Evolutionary conservation across 2,329 filamentous ascomycete genomes (phyloP).

Genomic region (Fusarium burgessii): DNA sequence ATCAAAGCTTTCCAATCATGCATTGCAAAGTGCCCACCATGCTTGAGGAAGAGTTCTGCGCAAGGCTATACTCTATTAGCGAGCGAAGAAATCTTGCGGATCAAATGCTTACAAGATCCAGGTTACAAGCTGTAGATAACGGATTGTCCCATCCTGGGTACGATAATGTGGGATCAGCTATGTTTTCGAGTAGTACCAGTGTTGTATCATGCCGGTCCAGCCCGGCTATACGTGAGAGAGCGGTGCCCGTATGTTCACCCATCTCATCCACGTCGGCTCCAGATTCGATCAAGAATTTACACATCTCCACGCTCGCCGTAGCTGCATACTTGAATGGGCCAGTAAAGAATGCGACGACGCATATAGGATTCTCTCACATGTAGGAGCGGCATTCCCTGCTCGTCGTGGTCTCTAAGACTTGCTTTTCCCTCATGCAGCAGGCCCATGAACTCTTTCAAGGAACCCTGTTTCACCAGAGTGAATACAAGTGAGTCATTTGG

Average conservation of each 20-base stretch:
- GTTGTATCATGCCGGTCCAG: conserved; percentile 5
- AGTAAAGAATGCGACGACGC: rapidly evolving
- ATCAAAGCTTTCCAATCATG: conserved; percentile 17
- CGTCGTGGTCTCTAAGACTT: conserved; percentile 27
- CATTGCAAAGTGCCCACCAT: conserved; percentile 1
- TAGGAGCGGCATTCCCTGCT: conserved; percentile 22
- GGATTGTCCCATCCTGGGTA: conserved; percentile 20
- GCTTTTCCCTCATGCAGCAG: conserved; percentile 12
- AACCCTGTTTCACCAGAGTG: conserved; percentile 1
- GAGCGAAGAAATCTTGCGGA: rapidly evolving
- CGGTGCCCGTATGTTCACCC: conserved; percentile 8
- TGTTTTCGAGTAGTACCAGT: conserved; percentile 15
- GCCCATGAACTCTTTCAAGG: neutral
- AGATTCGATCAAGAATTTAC: conserved; percentile 26
- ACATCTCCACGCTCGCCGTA: conserved; percentile 13
- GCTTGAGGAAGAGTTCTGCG: conserved; percentile 1
- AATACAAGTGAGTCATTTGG: conserved; percentile 11
- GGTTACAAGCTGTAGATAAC: conserved; percentile 3
- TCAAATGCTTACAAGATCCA: neutral
- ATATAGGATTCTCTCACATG: neutral
- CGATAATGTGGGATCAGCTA: conserved; percentile 19
- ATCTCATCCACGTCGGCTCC: conserved; percentile 33
- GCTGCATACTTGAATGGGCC: conserved; percentile 8
- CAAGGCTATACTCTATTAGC: neutral
- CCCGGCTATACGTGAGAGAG: conserved; percentile 11